Conservation (phyloP, 2,329 filamentous ascomycete species). For the Phyllosticta ampelicida region DNA sequence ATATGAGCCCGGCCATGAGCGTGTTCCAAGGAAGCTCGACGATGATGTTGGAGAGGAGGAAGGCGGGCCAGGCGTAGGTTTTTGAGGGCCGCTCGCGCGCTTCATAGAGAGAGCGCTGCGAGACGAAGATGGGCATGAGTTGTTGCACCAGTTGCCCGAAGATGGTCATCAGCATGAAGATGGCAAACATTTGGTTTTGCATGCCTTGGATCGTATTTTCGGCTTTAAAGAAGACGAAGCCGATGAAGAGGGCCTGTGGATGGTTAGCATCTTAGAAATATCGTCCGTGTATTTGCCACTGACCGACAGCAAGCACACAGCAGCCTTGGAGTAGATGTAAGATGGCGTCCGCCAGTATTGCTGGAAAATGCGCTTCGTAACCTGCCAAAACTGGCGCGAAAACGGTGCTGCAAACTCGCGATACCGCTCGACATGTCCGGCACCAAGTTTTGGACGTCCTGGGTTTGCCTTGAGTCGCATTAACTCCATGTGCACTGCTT, state of each 20-base stretch:
- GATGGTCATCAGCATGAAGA: constrained; percentile 72
- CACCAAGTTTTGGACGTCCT: not conserved
- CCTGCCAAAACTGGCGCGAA: constrained; percentile 10
- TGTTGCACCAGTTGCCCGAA: constrained; percentile 72
- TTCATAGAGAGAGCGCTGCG: constrained; percentile 72
- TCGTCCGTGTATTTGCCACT: not conserved
- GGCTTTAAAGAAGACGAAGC: constrained; percentile 67
- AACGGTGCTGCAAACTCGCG: constrained; percentile 14
- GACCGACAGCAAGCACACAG: constrained; percentile 11
- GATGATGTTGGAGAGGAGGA: constrained; percentile 71
- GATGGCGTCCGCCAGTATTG: constrained; percentile 16
- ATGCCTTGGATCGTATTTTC: constrained; percentile 64
- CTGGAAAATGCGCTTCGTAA: constrained; percentile 12
- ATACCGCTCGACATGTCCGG: not conserved
- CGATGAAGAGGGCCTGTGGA: constrained; percentile 57
- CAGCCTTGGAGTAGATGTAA: constrained; percentile 15
- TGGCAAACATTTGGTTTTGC: constrained; percentile 76
- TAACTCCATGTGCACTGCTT: constrained; percentile 26
- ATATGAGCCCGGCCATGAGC: constrained; percentile 66
- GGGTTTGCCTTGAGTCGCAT: constrained; percentile 21
- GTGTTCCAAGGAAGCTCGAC: constrained; percentile 82
- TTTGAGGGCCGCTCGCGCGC: constrained; percentile 76
- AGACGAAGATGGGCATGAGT: constrained; percentile 78
- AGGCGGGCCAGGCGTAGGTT: constrained; percentile 75
- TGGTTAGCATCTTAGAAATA: constrained; percentile 11